phyloP scores from a whole-genome alignment of 148 eudicot species.

The Camellia lanceoleosa region DNA sequence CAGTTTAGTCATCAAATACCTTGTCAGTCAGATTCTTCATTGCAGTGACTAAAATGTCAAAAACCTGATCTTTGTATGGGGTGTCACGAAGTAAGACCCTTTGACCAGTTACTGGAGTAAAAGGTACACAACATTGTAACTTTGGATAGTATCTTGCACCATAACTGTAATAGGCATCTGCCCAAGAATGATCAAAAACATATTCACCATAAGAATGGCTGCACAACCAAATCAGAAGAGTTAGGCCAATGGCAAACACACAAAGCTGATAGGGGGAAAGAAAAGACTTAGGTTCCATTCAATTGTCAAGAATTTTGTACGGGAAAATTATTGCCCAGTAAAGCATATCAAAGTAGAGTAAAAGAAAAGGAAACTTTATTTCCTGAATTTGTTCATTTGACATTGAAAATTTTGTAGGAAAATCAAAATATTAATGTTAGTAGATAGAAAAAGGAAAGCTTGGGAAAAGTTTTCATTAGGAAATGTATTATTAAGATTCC shows the following conservation, averaged over 20 bases:
- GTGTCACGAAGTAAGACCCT: conserved; percentile 80
- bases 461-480: too few relatives aligned
- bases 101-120: conserved; percentile 92
- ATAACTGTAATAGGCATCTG: conserved; percentile 81
- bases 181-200: conserved; percentile 99
- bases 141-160: conserved; percentile 94
- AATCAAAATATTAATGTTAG: too few relatives aligned
- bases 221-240: conserved; percentile 30
- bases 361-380: not conserved
- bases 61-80: conserved; percentile 61
- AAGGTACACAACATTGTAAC: conserved; percentile 86
- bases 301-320: too few relatives aligned
- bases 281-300: too few relatives aligned
- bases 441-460: too few relatives aligned
- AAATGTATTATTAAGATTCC: too few relatives aligned
- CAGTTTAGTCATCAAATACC: conserved; percentile 37
- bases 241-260: conserved; percentile 12
- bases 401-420: too few relatives aligned
- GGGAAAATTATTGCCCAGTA: too few relatives aligned
- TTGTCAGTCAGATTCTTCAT: conserved; percentile 67
- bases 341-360: too few relatives aligned
- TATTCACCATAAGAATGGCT: conserved; percentile 98
- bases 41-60: conserved; percentile 70
- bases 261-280: not conserved
- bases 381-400: too few relatives aligned